Evolutionary conservation across 1,139 yeast species (phyloP).

Genomic region (Suhomyces chickasaworum): DNA sequence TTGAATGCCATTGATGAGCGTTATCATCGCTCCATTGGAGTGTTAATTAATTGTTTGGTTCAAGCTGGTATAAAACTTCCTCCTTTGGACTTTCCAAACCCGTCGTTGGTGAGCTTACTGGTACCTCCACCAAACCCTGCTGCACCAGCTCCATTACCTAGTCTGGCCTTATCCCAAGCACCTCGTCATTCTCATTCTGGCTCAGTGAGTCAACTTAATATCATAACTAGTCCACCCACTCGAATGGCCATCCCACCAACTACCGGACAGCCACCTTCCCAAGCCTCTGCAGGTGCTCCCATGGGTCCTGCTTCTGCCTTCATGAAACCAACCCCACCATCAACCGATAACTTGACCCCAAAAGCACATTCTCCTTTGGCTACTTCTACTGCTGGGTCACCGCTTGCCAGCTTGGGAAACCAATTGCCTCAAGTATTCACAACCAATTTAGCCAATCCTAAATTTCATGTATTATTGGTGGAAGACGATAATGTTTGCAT

Average conservation of each 20-base stretch:
- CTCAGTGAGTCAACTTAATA: conserved; percentile 11
- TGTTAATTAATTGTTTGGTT: conserved; percentile 49
- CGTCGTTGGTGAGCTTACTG: conserved; percentile 28
- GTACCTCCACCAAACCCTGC: conserved; percentile 14
- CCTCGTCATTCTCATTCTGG: conserved; percentile 14
- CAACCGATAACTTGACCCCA: conserved; percentile 16
- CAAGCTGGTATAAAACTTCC: conserved; percentile 72
- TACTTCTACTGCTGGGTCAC: conserved; percentile 16
- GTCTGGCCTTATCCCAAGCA: conserved; percentile 11
- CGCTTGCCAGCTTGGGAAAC: conserved; percentile 11
- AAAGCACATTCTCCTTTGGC: conserved; percentile 18
- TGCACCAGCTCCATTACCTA: conserved; percentile 8
- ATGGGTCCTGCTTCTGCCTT: conserved; percentile 4
- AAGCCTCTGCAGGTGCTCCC: conserved; percentile 8
- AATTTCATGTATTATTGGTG: conserved; percentile 74
- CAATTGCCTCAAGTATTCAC: conserved; percentile 20
- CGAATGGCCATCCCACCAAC: conserved; percentile 9
- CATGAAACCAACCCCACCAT: conserved; percentile 16
- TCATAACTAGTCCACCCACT: conserved; percentile 18
- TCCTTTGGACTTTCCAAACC: conserved; percentile 56
- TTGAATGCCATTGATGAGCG: conserved; percentile 60
- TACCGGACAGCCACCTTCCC: neutral
- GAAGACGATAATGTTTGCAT: conserved; percentile 88
- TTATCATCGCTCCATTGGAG: conserved; percentile 51
- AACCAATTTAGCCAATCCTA: conserved; percentile 41